A percentile compares a stretch with the other conserved stretches of the same genome.
phyloP scores from a whole-genome alignment of 805 yeast species.

The Yarrowia keelungensis region DNA sequence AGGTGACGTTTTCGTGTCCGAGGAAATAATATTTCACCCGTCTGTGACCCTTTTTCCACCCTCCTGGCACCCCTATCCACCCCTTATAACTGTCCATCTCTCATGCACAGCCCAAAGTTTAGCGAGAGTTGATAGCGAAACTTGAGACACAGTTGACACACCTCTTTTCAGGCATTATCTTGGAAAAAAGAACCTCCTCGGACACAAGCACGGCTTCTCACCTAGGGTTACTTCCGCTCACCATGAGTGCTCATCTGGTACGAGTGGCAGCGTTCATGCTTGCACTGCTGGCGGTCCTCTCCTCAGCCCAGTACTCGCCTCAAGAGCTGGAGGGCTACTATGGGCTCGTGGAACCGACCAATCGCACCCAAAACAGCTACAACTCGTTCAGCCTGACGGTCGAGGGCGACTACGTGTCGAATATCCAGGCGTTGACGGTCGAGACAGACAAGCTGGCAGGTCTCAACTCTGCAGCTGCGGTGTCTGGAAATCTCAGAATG shows the following conservation, averaged over 20 bases:
- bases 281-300: background rate
- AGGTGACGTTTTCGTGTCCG: too few relatives aligned
- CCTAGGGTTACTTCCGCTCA: too few relatives aligned
- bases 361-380: constrained; percentile 23
- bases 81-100: background rate
- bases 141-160: constrained; percentile 11
- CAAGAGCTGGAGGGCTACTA: constrained; percentile 24
- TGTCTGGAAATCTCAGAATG: constrained; percentile 14
- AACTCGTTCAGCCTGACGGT: constrained; percentile 25
- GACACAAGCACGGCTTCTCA: too few relatives aligned
- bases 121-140: background rate
- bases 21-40: too few relatives aligned
- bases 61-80: background rate
- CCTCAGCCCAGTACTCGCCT: constrained; percentile 18
- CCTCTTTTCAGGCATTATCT: background rate
- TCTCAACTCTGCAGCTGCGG: constrained; percentile 20
- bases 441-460: constrained; percentile 36
- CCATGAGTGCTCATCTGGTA: too few relatives aligned
- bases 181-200: too few relatives aligned
- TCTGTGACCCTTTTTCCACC: too few relatives aligned
- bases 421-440: constrained; percentile 35
- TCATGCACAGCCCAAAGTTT: constrained; percentile 34
- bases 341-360: constrained; percentile 25
- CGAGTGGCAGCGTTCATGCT: background rate
- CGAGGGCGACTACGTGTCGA: constrained; percentile 14